Conservation (phyloP, 441 rosid species). For the Bruguiera hainesii region DNA sequence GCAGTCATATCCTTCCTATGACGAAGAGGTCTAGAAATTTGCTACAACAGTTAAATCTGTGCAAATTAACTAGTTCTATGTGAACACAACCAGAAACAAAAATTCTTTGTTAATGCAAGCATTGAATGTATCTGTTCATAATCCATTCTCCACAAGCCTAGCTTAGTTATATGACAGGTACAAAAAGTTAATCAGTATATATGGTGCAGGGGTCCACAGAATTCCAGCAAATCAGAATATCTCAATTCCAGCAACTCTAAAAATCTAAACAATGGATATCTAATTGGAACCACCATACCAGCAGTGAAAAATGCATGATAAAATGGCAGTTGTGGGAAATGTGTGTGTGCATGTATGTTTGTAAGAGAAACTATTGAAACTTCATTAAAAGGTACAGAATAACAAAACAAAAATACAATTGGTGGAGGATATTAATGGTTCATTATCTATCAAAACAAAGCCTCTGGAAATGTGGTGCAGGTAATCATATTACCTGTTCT, state of each 20-base stretch:
- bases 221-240: background rate
- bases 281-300: background rate
- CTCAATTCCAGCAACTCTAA: background rate
- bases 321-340: background rate
- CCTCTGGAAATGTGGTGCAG: conserved; percentile 9
- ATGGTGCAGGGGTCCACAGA: background rate
- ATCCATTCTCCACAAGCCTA: background rate
- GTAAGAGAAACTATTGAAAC: background rate
- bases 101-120: too few species aligned
- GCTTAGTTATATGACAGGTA: background rate
- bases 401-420: conserved; percentile 6
- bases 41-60: background rate
- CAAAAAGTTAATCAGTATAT: background rate
- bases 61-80: background rate
- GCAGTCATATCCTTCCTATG: background rate
- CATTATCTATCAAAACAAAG: background rate
- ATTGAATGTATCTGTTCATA: too few species aligned
- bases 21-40: background rate
- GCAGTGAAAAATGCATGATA: background rate
- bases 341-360: background rate
- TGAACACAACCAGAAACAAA: background rate
- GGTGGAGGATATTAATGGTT: conserved; percentile 1
- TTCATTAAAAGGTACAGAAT: conserved; percentile 3
- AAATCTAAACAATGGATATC: background rate
- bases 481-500: conserved; percentile 57